Base-by-base conservation (phyloP, 306 rosid genomes). In the Prunus padus region DNA sequence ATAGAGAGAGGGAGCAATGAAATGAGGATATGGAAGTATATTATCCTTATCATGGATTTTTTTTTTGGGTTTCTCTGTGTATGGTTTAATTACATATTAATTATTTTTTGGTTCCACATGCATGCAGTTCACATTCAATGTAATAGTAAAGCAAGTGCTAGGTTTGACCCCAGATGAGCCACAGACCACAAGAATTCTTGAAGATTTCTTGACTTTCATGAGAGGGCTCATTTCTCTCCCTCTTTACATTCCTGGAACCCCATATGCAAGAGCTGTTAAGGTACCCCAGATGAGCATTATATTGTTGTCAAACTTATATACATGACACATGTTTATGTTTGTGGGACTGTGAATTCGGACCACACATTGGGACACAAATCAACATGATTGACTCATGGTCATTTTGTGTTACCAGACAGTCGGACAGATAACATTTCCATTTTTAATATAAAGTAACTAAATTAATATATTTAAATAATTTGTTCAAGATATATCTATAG, bases 261-360 rank as follows among this genome's bases (percentile, higher is more conserved):
- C 81, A 45, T 81, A 77, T 67, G 79, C 85, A 77, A 72, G 69
- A 61, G 85, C 85, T 44, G 85, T 81, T 44, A 69, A 81, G 81
- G 82, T 81, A 59, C 47, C 20, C 65, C 20, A 45, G 10, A 44
- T 19, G 20, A 50, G 9, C 19, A 50, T 16, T 0, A 8, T 50
- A 3, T 50, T 50, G 18, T 50, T 16, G 3, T 18, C 20, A 50
- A 50, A 16, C 55, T 4, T 6, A 8, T 16, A 5, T 50, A 19
- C 20, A 15, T 5, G 4, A 50, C 7, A 50, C 2, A 5, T 50
- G 55, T 50, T 50, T 50, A 16, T 16, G 20, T 50, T 50, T 6
- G 33, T 16, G 9, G 4, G 8, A 50, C 0, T 50, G n/a, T 14
- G 20, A 50, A 50, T 16, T 8, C 5, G 7, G 19, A 16, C 19